Evolutionary conservation across 495 filamentous ascomycete species (phyloP).

Genomic region (Penicillium flavigenum): DNA sequence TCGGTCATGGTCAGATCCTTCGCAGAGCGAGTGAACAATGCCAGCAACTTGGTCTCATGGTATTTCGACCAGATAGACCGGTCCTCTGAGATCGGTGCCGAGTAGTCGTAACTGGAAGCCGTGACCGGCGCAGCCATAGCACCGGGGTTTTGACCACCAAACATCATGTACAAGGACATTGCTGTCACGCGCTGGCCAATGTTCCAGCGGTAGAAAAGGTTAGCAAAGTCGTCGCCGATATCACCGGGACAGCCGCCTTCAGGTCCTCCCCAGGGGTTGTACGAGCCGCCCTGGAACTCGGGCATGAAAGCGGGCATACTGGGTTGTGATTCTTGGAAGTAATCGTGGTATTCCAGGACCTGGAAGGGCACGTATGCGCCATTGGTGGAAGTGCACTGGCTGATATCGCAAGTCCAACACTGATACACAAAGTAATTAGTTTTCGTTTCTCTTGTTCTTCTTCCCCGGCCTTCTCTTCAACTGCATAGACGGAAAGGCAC

Average conservation of each 20-base stretch:
- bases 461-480: not conserved
- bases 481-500: not conserved
- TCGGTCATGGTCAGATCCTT: conserved; percentile 53
- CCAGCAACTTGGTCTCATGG: conserved; percentile 59
- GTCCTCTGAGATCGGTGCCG: conserved; percentile 57
- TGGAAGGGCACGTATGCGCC: conserved; percentile 54
- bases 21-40: conserved; percentile 54
- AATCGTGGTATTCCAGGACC: conserved; percentile 53
- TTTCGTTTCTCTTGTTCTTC: not conserved
- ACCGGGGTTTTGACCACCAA: conserved; percentile 60
- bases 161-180: conserved; percentile 59
- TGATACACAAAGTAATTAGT: not conserved
- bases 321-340: conserved; percentile 51
- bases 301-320: conserved; percentile 58
- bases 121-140: conserved; percentile 47
- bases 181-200: conserved; percentile 55
- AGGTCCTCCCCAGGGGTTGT: conserved; percentile 61
- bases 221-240: conserved; percentile 53
- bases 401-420: conserved; percentile 61
- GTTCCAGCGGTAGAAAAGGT: conserved; percentile 59
- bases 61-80: conserved; percentile 58
- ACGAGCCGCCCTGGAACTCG: conserved; percentile 64
- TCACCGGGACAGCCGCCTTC: conserved; percentile 51
- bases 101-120: conserved; percentile 60
- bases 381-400: conserved; percentile 55